A percentile compares a stretch with the other conserved stretches of the same genome.
Conservation (phyloP, 305 asterid species). For the Striga hermonthica region DNA sequence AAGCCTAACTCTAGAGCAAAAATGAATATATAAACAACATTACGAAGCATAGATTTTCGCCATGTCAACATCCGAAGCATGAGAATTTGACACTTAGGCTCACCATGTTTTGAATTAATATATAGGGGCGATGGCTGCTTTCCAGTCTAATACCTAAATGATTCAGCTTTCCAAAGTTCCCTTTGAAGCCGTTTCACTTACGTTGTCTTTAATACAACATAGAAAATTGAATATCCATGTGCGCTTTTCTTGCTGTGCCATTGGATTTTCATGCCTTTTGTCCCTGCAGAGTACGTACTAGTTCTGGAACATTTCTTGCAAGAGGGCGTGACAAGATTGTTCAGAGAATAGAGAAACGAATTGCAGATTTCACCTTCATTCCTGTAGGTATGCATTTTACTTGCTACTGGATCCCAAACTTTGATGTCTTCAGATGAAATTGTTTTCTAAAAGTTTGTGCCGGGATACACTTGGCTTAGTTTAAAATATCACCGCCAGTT, state of each 20-base stretch:
- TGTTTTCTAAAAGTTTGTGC: constrained; percentile 9
- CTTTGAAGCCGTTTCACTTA: not conserved
- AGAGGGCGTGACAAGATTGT: constrained; percentile 84
- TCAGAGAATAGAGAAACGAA: constrained; percentile 76
- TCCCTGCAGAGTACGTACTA: constrained; percentile 77
- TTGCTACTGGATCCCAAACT: constrained; percentile 7
- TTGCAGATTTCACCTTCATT: constrained; percentile 92
- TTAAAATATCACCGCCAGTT: constrained; percentile 3
- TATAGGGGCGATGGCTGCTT: constrained; percentile 13
- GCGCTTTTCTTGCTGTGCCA: constrained; percentile 4
- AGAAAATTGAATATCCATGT: constrained; percentile 16
- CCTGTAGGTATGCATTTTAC: constrained; percentile 75
- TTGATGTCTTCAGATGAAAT: constrained; percentile 21
- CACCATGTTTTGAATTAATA: too few relatives aligned
- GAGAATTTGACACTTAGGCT: too few relatives aligned
- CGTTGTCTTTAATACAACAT: constrained; percentile 14
- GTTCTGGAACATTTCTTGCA: constrained; percentile 89
- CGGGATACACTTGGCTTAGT: constrained; percentile 11
- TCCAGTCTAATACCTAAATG: not conserved
- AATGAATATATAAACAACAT: too few relatives aligned
- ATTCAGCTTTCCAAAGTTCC: constrained; percentile 10
- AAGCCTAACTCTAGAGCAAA: too few relatives aligned
- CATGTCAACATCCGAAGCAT: too few relatives aligned
- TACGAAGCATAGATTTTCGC: too few relatives aligned
- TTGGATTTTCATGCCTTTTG: constrained; percentile 11